A percentile compares a stretch with the other conserved stretches of the same genome.
Conservation (phyloP, 345 rosid genomes). For the Syzygium aqueum region DNA sequence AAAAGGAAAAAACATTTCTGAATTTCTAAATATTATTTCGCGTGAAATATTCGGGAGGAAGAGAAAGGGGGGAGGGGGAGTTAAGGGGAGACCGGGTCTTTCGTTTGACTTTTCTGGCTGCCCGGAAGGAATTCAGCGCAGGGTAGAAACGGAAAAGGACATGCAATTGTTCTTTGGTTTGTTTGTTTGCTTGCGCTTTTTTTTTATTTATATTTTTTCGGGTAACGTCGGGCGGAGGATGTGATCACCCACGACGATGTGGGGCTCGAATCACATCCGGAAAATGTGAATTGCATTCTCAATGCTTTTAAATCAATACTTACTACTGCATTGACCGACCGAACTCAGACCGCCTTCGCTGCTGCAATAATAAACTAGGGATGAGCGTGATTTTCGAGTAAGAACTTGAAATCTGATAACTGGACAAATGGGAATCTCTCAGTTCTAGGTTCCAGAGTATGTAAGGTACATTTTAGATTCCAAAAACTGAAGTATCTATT, state of each 20-base stretch:
- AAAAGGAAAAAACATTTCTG: too few relatives aligned
- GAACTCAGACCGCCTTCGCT: too few relatives aligned
- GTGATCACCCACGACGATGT: not conserved
- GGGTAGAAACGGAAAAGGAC: not conserved
- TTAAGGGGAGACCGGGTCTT: not conserved
- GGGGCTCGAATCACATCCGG: not conserved
- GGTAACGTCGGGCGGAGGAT: not conserved
- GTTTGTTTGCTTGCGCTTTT: too few relatives aligned
- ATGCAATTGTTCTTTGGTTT: not conserved
- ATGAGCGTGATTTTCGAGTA: too few relatives aligned
- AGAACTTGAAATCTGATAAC: too few relatives aligned
- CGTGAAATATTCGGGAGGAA: not conserved
- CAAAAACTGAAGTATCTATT: too few relatives aligned
- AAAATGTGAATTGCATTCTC: not conserved
- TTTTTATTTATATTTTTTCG: not conserved
- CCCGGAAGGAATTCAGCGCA: not conserved
- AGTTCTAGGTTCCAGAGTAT: too few relatives aligned
- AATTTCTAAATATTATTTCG: too few relatives aligned
- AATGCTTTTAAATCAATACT: not conserved
- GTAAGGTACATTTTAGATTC: too few relatives aligned
- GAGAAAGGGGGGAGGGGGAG: not conserved
- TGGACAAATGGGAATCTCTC: too few relatives aligned
- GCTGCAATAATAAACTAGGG: too few relatives aligned
- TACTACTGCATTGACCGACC: too few relatives aligned
- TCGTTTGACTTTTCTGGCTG: not conserved